Evolutionary conservation across 2,329 filamentous ascomycete species (phyloP).

Genomic region (Colletotrichum cuscutae): DNA sequence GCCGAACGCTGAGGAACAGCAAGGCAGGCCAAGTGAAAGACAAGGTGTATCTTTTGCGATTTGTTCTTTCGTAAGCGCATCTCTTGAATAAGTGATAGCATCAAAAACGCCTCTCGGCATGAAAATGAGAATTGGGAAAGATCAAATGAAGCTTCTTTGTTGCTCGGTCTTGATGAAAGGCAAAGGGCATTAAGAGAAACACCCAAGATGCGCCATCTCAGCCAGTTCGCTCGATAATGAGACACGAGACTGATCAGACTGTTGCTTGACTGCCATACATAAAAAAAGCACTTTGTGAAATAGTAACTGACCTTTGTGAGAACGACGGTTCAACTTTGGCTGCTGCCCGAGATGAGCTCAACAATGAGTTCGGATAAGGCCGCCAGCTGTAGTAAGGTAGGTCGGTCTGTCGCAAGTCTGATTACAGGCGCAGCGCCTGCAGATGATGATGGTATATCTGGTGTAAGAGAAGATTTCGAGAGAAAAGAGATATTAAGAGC

Average conservation of each 20-base stretch:
- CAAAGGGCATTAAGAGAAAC: not conserved
- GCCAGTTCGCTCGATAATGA: not conserved
- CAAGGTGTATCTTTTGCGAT: not conserved
- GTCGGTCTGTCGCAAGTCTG: not conserved
- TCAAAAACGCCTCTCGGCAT: not conserved
- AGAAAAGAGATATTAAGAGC: no score
- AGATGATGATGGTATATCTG: not conserved
- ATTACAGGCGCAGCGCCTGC: slow-evolving; percentile 1
- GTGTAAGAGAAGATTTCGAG: not conserved
- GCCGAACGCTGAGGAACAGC: not conserved
- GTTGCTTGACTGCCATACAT: not conserved
- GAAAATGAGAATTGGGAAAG: not conserved
- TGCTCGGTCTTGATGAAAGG: not conserved
- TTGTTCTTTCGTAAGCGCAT: not conserved
- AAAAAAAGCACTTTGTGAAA: not conserved
- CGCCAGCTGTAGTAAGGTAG: not conserved
- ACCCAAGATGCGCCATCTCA: not conserved
- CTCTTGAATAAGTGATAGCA: not conserved
- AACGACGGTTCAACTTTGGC: not conserved
- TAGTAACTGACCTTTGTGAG: slow-evolving; percentile 3
- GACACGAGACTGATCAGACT: not conserved
- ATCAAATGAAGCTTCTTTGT: not conserved
- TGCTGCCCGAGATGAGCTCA: not conserved
- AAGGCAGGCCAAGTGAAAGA: not conserved
- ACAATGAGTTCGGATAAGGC: not conserved